Percentiles rank a stretch among this genome's conserved stretches.
phyloP scores from a whole-genome alignment of 192 early-diverging fungal species.

The Entomortierella lignicola region DNA sequence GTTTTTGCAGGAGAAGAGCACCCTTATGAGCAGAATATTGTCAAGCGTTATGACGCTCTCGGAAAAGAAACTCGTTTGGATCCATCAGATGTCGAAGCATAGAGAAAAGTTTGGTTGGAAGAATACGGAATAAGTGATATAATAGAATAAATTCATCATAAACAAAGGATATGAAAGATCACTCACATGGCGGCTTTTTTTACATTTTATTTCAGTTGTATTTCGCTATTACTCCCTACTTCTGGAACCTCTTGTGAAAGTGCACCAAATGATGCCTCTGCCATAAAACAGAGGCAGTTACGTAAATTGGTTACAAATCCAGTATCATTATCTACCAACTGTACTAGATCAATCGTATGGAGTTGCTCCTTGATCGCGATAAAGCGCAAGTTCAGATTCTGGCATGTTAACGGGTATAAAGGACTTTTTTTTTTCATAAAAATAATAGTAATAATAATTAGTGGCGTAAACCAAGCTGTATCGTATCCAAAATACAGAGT shows the following conservation, averaged over 20 bases:
- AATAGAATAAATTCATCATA: background rate
- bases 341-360: slow-evolving; percentile 67
- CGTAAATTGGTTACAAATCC: slow-evolving; percentile 70
- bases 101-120: background rate
- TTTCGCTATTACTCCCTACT: slow-evolving; percentile 16
- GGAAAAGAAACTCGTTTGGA: slow-evolving; percentile 52
- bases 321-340: slow-evolving; percentile 69
- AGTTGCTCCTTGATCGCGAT: slow-evolving; percentile 68
- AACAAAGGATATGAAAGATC: background rate
- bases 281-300: slow-evolving; percentile 57
- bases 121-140: background rate
- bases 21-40: slow-evolving; percentile 88
- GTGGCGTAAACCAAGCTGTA: background rate
- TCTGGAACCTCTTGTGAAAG: slow-evolving; percentile 45
- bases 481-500: background rate
- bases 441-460: background rate
- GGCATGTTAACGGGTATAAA: slow-evolving; percentile 65
- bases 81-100: slow-evolving; percentile 48
- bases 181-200: background rate
- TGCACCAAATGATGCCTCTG: slow-evolving; percentile 52
- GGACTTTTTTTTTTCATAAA: slow-evolving; percentile 52
- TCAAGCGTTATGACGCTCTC: slow-evolving; percentile 76
- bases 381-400: slow-evolving; percentile 66
- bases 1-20: slow-evolving; percentile 90
- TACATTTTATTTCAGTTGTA: background rate